Evolutionary conservation across 176 grass and related monocot genomes (phyloP), one percentile per base, ranked within the genome.

Genomic region (Oryza officinalis): DNA sequence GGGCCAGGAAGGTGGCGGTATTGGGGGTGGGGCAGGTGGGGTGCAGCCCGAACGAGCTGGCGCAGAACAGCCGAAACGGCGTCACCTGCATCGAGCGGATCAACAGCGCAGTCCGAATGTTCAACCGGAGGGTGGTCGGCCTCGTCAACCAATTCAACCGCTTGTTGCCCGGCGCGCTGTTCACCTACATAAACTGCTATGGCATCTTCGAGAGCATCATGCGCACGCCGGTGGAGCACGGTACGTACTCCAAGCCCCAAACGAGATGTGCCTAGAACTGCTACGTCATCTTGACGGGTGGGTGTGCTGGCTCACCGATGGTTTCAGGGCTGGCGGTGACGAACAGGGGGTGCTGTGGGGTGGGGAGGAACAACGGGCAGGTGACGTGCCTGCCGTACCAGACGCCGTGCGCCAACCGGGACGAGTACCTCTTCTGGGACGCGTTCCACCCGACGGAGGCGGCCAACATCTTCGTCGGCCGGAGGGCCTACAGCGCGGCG

Each of bases 341-440:
- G 0, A 92, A 94, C 83, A 66, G 23, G 75, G 96, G 93, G 11
- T 98, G 96, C 80, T 98, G 96, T 28, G 96, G 96, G 22, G 93
- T 98, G 27, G 96, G 96, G n/a, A 90, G 96, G 90, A 98, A 98
- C 83, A 98, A 98, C 32, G 96, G 96, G 18, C 93, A 96, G 85
- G 94, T 94, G 30, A 98, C 96, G 30, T 95, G 96, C 83, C 85
- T 98, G 30, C 96, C 91, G 27, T 98, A 87, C 72, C 93, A 95
- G 84, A 80, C 87, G 52, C 93, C 96, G 26, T 98, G 93, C 77
- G 20, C 84, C 27, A 95, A 98, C 77, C 63, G 96, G 89, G 59
- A 85, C 17, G 74, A 94, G 71, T 99, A 99, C 87, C 81, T 96
- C 78, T 99, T 96, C 85, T 99, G 93, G 89, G 96, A 99, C 77